These are phyloP conservation scores for Haplosporangium gracile DNA, from an alignment of 192 early-diverging fungal species.

Conservation along the genomic window DNA sequence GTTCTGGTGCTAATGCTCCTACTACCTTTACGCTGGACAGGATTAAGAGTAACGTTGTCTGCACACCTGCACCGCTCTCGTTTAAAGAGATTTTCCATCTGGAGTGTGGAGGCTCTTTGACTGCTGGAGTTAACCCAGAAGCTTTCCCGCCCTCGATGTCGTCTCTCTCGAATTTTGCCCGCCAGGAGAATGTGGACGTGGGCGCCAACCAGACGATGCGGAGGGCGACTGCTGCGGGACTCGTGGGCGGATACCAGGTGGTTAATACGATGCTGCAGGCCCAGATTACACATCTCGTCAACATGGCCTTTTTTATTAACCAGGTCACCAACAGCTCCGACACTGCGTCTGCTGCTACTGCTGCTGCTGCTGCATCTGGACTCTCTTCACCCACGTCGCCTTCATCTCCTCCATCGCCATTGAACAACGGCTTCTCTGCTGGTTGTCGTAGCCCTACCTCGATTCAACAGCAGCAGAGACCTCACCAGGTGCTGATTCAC, in stretches of 20 bases:
- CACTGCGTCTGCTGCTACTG: neutral
- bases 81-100: slow-evolving; percentile 50
- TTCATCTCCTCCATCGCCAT: neutral
- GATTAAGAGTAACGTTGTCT: slow-evolving; percentile 28
- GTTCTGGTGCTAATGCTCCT: slow-evolving; percentile 23
- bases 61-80: slow-evolving; percentile 20
- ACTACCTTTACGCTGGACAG: slow-evolving; percentile 40
- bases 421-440: slow-evolving; percentile 35
- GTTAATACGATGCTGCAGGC: slow-evolving; percentile 20
- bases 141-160: slow-evolving; percentile 44
- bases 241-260: slow-evolving; percentile 17
- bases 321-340: slow-evolving; percentile 19
- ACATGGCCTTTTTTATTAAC: slow-evolving; percentile 51
- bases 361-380: neutral
- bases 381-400: neutral
- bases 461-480: slow-evolving; percentile 32
- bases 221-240: slow-evolving; percentile 19
- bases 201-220: slow-evolving; percentile 25
- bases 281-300: slow-evolving; percentile 30
- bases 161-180: slow-evolving; percentile 36
- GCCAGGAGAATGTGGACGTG: slow-evolving; percentile 20
- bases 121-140: slow-evolving; percentile 28
- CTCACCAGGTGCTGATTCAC: slow-evolving; percentile 63
- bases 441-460: slow-evolving; percentile 43
- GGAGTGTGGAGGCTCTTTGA: slow-evolving; percentile 34